Percentiles rank a stretch among this genome's conserved stretches.
Conservation (phyloP, 371 early-diverging fungal species). For the Entomophthora muscae region DNA sequence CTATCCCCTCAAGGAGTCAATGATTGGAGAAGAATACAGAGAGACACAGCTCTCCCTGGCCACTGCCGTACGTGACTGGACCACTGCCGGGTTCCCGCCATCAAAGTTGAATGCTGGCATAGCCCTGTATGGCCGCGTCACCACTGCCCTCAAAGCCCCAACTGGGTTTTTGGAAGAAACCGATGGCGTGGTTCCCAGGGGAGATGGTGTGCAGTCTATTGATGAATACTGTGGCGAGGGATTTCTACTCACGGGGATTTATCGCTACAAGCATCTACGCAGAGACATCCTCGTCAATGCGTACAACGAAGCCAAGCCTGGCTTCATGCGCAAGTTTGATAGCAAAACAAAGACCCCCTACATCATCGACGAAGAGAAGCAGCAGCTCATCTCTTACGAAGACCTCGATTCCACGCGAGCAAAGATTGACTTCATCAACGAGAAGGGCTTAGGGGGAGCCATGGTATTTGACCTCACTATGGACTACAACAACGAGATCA, state of each 20-base stretch:
- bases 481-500: conserved; percentile 30
- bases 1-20: conserved; percentile 21
- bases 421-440: conserved; percentile 33
- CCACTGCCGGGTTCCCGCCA: conserved; percentile 34
- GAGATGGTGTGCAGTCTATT: conserved; percentile 33
- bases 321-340: conserved; percentile 41
- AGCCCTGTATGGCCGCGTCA: conserved; percentile 45
- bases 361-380: conserved; percentile 32
- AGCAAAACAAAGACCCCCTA: conserved; percentile 40
- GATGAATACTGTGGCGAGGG: conserved; percentile 17
- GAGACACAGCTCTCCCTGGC: conserved; percentile 10
- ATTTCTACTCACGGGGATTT: conserved; percentile 27
- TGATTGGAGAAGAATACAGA: conserved; percentile 17
- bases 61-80: conserved; percentile 23
- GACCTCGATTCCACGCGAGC: conserved; percentile 29
- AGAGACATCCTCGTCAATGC: conserved; percentile 23
- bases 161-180: conserved; percentile 13
- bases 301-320: conserved; percentile 15
- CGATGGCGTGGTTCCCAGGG: conserved; percentile 15
- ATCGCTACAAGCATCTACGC: conserved; percentile 45
- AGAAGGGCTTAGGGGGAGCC: conserved; percentile 31
- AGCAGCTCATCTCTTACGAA: conserved; percentile 40
- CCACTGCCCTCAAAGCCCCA: conserved; percentile 26
- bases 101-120: conserved; percentile 39
- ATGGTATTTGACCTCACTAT: conserved; percentile 35